These are phyloP conservation scores for Aspergillus novoparasiticus DNA, from an alignment of 2,329 filamentous ascomycete species.

Conservation along the genomic window DNA sequence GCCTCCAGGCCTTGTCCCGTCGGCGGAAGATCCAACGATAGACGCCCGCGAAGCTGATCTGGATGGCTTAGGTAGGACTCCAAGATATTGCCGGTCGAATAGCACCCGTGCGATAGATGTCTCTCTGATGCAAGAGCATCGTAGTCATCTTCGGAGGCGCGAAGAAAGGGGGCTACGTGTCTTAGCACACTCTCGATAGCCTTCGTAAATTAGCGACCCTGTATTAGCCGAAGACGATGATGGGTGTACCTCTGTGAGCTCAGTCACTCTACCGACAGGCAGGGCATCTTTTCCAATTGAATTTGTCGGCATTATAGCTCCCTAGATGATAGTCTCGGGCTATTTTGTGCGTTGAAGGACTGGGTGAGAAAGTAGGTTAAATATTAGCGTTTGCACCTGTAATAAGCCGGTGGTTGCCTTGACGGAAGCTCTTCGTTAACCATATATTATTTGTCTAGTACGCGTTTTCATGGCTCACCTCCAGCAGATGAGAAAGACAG, in stretches of 20 bases:
- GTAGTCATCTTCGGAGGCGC: not conserved
- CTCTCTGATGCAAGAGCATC: not conserved
- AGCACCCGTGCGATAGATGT: not conserved
- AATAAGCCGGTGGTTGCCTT: constrained; percentile 1
- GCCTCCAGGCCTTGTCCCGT: not conserved
- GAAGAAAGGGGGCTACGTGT: not conserved
- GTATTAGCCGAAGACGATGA: too few relatives aligned
- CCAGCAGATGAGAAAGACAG: too few relatives aligned
- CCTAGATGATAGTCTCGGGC: not conserved
- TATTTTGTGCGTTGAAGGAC: not conserved
- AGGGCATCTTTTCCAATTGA: not conserved
- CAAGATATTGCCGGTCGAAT: not conserved
- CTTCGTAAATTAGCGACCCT: not conserved
- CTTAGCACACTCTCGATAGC: not conserved
- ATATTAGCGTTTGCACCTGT: not conserved
- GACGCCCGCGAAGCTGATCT: not conserved
- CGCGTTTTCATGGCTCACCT: not conserved
- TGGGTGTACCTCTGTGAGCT: not conserved
- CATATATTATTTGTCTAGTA: not conserved
- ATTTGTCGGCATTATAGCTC: not conserved
- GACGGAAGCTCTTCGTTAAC: not conserved
- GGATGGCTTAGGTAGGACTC: not conserved
- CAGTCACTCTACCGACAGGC: not conserved
- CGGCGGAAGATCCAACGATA: not conserved
- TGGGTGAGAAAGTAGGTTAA: not conserved